phyloP scores from a whole-genome alignment of 139 green algal genomes.

The Penium margaritaceum region DNA sequence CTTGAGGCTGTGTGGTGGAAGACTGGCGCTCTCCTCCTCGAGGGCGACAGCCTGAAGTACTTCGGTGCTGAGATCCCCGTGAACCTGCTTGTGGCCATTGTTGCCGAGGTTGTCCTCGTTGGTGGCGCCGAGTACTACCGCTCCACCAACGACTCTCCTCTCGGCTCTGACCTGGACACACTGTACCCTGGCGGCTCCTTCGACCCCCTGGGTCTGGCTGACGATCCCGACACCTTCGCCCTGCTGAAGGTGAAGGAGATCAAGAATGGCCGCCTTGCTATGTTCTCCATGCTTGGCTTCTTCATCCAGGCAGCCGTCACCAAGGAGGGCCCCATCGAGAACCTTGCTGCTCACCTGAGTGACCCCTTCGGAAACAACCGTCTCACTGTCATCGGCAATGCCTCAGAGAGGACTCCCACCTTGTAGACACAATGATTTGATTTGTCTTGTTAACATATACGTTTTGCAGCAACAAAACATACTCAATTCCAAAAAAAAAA shows the following conservation, averaged over 20 bases:
- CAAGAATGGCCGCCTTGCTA: slow-evolving; percentile 89
- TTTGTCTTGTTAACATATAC: too few relatives aligned
- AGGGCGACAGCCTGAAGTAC: slow-evolving; percentile 41
- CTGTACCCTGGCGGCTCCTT: slow-evolving; percentile 91
- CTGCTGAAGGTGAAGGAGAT: slow-evolving; percentile 88
- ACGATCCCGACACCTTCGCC: slow-evolving; percentile 49
- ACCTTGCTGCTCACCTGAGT: slow-evolving; percentile 80
- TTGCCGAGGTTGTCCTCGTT: slow-evolving; percentile 44
- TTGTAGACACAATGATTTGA: too few relatives aligned
- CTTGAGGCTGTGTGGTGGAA: slow-evolving; percentile 46
- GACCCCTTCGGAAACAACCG: slow-evolving; percentile 80
- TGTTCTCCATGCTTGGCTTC: slow-evolving; percentile 68
- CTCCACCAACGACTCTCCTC: slow-evolving; percentile 65
- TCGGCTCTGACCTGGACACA: slow-evolving; percentile 68
- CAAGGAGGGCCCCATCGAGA: slow-evolving; percentile 74
- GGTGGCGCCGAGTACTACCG: slow-evolving; percentile 82
- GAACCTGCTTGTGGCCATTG: slow-evolving; percentile 36
- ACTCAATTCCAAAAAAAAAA: too few relatives aligned
- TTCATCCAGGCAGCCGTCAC: slow-evolving; percentile 73
- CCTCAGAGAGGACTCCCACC: slow-evolving; percentile 13
- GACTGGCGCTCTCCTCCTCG: slow-evolving; percentile 42
- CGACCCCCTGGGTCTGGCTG: slow-evolving; percentile 47
- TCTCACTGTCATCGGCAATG: slow-evolving; percentile 14
- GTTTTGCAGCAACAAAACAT: too few relatives aligned
- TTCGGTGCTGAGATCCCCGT: slow-evolving; percentile 36